phyloP scores from a whole-genome alignment of 2,329 filamentous ascomycete genomes.

The Alternaria sp. region DNA sequence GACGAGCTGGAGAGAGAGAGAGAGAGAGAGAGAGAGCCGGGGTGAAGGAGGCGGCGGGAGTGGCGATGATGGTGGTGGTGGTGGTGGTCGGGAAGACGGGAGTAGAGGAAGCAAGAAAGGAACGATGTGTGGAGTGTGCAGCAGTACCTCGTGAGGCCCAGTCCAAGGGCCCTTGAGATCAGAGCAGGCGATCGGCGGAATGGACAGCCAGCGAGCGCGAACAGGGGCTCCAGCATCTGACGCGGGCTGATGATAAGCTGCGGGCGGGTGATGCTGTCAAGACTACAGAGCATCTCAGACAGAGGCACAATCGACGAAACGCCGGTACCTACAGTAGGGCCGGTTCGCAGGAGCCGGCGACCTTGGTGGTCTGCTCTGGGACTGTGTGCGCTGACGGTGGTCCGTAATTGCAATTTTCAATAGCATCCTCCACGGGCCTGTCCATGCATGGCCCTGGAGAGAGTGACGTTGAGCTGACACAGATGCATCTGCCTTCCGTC shows the following conservation, averaged over 20 bases:
- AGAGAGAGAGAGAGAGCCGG: not conserved
- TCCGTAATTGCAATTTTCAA: constrained; percentile 6
- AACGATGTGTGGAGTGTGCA: constrained; percentile 17
- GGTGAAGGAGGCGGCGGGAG: constrained; percentile 3
- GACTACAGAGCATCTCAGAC: constrained; percentile 17
- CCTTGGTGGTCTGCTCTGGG: not conserved
- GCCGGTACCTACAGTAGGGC: constrained; percentile 22
- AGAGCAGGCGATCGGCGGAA: constrained; percentile 22
- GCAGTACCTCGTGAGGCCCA: constrained; percentile 6
- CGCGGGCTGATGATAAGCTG: constrained; percentile 13
- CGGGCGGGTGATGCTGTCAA: constrained; percentile 16
- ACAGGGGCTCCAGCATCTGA: constrained; percentile 6
- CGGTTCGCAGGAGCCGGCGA: constrained; percentile 16
- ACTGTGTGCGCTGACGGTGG: constrained; percentile 4
- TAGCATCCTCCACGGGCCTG: not conserved
- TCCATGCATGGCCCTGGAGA: not conserved
- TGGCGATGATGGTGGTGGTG: constrained; percentile 16
- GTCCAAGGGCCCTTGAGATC: constrained; percentile 10
- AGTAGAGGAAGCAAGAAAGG: constrained; percentile 19
- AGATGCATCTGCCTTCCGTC: not conserved
- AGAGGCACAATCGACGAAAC: constrained; percentile 17
- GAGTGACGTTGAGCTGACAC: not conserved
- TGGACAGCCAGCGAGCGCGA: not conserved
- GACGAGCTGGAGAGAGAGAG: not conserved
- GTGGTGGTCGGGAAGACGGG: constrained; percentile 19